Percentiles rank a stretch among this genome's conserved stretches.
phyloP scores from a whole-genome alignment of 1,139 yeast species.

The Yamadazyma sp. region DNA sequence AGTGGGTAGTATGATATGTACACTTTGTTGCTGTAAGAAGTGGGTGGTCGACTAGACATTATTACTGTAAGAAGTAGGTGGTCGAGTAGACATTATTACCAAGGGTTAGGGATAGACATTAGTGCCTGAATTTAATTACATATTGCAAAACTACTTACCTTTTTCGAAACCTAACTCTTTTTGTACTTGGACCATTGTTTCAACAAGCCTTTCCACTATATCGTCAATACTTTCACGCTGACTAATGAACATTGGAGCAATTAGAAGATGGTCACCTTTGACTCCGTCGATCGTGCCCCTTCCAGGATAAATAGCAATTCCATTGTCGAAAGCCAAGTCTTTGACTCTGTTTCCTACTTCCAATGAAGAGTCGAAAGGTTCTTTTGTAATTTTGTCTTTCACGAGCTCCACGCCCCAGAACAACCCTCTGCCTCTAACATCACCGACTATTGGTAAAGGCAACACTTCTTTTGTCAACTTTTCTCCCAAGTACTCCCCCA shows the following conservation, averaged over 20 bases:
- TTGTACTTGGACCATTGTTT: not conserved
- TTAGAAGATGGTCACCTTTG: conserved; percentile 47
- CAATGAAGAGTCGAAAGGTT: conserved; percentile 35
- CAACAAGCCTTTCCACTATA: conserved; percentile 1
- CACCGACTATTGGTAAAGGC: conserved; percentile 42
- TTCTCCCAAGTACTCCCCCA: conserved; percentile 48
- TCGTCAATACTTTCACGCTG: conserved; percentile 42
- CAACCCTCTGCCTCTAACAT: conserved; percentile 58
- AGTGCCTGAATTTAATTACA: too few species aligned
- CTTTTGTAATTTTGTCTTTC: conserved; percentile 47
- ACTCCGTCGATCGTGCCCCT: conserved; percentile 38
- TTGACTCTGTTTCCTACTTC: conserved; percentile 33
- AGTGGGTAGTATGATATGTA: too few species aligned
- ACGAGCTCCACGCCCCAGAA: conserved; percentile 60
- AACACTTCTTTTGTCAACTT: conserved; percentile 24
- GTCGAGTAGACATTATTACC: too few species aligned
- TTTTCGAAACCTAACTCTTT: not conserved
- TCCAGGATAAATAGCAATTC: conserved; percentile 16
- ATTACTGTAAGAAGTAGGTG: too few species aligned
- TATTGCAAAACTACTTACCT: too few species aligned
- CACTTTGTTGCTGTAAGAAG: too few species aligned
- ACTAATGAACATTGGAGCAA: conserved; percentile 35
- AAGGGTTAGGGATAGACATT: too few species aligned
- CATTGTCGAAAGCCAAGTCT: conserved; percentile 37
- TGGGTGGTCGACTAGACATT: too few species aligned